Percentiles rank a stretch among this genome's conserved stretches.
These are phyloP conservation scores for Chionographis japonica DNA, from an alignment of 106 monocot genomes.

Conservation along the genomic window DNA sequence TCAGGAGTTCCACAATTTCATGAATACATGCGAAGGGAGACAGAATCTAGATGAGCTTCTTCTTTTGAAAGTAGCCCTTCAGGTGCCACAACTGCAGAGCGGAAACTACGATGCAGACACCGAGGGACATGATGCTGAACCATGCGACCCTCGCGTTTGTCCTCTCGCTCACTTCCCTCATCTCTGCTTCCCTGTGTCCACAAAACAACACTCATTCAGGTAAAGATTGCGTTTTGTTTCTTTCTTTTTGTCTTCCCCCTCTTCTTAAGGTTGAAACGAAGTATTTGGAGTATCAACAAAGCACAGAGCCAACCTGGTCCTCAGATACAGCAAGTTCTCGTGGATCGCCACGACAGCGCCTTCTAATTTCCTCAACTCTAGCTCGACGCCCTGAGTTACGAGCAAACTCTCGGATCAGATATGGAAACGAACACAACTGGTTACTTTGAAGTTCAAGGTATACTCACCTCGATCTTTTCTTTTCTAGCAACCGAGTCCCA, in stretches of 20 bases:
- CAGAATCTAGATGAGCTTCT: constrained; percentile 70
- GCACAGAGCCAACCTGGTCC: constrained; percentile 27
- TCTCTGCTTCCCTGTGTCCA: constrained; percentile 72
- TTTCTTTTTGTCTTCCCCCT: neutral
- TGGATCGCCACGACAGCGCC: constrained; percentile 68
- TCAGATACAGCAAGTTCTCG: constrained; percentile 77
- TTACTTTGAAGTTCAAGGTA: neutral
- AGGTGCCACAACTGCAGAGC: constrained; percentile 75
- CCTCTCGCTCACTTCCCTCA: constrained; percentile 78
- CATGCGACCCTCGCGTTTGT: constrained; percentile 81
- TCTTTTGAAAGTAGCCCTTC: constrained; percentile 63
- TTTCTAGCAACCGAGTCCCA: constrained; percentile 91
- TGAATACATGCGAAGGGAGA: too few relatives aligned
- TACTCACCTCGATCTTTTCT: constrained; percentile 78
- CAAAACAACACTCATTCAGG: neutral
- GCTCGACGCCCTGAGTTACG: constrained; percentile 66
- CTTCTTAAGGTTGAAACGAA: neutral
- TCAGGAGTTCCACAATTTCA: neutral
- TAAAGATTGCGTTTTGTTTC: too few relatives aligned
- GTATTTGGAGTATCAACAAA: neutral
- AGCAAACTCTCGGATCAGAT: neutral
- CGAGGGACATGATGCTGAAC: constrained; percentile 78
- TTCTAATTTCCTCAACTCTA: constrained; percentile 77
- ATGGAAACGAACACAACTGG: neutral
- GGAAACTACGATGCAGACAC: constrained; percentile 58